Conservation (phyloP, 1,284 basidiomycete genomes). For the Heterobasidion occidentale region DNA sequence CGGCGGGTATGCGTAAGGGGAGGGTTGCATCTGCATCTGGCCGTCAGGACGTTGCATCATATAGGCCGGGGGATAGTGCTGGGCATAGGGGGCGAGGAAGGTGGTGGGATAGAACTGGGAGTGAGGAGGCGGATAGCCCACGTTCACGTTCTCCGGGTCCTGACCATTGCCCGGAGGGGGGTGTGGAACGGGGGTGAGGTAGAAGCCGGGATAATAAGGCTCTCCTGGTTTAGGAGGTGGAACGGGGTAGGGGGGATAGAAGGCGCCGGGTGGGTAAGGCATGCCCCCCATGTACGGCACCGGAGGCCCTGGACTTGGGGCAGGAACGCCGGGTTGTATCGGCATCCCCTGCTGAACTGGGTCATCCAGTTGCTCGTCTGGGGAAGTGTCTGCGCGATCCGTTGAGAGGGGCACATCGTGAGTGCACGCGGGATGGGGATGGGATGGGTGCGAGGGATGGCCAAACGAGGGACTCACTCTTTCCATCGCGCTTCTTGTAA, state of each 20-base stretch:
- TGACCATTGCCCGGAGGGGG: conserved; percentile 31
- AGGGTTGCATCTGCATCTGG: conserved; percentile 24
- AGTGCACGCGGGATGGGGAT: conserved; percentile 6
- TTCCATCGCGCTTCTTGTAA: conserved; percentile 90
- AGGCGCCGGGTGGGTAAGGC: conserved; percentile 26
- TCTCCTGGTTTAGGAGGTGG: conserved; percentile 44
- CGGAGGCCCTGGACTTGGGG: conserved; percentile 34
- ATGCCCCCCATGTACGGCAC: conserved; percentile 37
- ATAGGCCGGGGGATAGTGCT: conserved; percentile 40
- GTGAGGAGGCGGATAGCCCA: conserved; percentile 29
- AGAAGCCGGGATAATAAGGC: conserved; percentile 40
- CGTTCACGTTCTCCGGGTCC: conserved; percentile 32
- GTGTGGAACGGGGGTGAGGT: conserved; percentile 29
- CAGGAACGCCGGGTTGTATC: conserved; percentile 32
- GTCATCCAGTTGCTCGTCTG: conserved; percentile 42
- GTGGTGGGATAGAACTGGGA: conserved; percentile 44
- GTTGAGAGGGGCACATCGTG: conserved; percentile 11
- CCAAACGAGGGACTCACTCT: conserved; percentile 40
- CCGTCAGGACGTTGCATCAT: conserved; percentile 36
- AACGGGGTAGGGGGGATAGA: conserved; percentile 43
- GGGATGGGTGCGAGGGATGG: background rate
- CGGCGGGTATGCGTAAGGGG: conserved; percentile 4
- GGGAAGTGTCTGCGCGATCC: conserved; percentile 46
- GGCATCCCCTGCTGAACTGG: conserved; percentile 34
- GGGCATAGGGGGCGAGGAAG: conserved; percentile 36